Conservation (phyloP, 208 protist species). For the Trypanosoma platydactyli region DNA sequence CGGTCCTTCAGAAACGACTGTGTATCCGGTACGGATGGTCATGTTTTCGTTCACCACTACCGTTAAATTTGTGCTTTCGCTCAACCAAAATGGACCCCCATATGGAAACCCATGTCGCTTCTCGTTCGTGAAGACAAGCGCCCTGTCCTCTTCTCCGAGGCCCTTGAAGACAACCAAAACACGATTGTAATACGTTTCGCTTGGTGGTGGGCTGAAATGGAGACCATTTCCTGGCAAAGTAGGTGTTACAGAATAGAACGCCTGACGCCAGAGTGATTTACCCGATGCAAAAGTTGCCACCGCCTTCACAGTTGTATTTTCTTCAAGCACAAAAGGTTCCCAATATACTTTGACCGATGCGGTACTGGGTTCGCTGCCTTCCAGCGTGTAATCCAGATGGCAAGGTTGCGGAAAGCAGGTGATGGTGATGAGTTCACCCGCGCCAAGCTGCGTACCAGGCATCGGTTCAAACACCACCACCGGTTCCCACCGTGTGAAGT, state of each 20-base stretch:
- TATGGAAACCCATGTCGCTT: slow-evolving; percentile 38
- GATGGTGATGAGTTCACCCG: slow-evolving; percentile 31
- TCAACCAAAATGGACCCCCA: slow-evolving; percentile 54
- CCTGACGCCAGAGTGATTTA: slow-evolving; percentile 26
- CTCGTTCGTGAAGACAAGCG: slow-evolving; percentile 44
- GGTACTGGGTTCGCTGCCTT: slow-evolving; percentile 25
- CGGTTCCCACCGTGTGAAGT: slow-evolving; percentile 15
- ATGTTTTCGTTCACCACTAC: slow-evolving; percentile 45
- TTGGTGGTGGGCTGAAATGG: slow-evolving; percentile 28
- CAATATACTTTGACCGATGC: slow-evolving; percentile 25
- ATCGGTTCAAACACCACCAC: slow-evolving; percentile 34
- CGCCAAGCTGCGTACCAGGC: slow-evolving; percentile 25
- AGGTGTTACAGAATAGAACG: slow-evolving; percentile 40
- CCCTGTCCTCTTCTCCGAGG: slow-evolving; percentile 20
- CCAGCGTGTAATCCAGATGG: slow-evolving; percentile 57
- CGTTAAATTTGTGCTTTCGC: slow-evolving; percentile 36
- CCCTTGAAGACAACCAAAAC: slow-evolving; percentile 48
- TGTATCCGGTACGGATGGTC: slow-evolving; percentile 37
- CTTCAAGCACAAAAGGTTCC: slow-evolving; percentile 33
- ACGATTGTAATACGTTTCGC: slow-evolving; percentile 36
- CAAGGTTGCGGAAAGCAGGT: slow-evolving; percentile 54
- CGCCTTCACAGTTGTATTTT: slow-evolving; percentile 43
- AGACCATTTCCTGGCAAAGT: slow-evolving; percentile 2
- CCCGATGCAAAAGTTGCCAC: slow-evolving; percentile 36
- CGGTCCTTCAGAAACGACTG: slow-evolving; percentile 30